Percentiles rank a stretch among this genome's conserved stretches.
Conservation (phyloP, 2,329 filamentous ascomycete genomes). For the Cordyceps cicadae region DNA sequence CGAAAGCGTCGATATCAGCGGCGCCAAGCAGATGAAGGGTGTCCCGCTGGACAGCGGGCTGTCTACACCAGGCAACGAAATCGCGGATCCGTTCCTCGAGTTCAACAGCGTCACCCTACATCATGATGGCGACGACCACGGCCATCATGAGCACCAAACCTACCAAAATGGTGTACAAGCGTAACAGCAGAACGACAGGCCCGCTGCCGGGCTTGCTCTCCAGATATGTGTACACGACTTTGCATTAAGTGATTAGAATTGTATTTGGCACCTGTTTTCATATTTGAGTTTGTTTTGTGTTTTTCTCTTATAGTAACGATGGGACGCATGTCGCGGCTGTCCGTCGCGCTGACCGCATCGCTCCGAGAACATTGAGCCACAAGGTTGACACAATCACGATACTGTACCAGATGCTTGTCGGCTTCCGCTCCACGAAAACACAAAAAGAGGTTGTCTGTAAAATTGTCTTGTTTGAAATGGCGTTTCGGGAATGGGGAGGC, state of each 20-base stretch:
- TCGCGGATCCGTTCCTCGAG: constrained; percentile 88
- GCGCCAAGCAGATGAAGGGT: constrained; percentile 53
- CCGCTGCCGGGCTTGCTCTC: constrained; percentile 13
- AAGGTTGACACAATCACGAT: background rate
- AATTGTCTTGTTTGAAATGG: constrained; percentile 19
- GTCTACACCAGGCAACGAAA: constrained; percentile 73
- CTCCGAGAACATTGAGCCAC: background rate
- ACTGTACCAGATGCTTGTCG: background rate
- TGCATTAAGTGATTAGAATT: constrained; percentile 8
- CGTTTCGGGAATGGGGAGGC: constrained; percentile 25
- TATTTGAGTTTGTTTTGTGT: constrained; percentile 5
- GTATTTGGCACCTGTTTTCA: background rate
- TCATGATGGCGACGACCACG: constrained; percentile 79
- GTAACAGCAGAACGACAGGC: constrained; percentile 4
- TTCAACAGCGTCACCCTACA: constrained; percentile 98
- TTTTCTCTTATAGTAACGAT: background rate
- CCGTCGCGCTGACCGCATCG: background rate
- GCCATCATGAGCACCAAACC: constrained; percentile 22
- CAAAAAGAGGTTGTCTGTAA: constrained; percentile 17
- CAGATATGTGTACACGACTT: constrained; percentile 10
- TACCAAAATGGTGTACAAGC: constrained; percentile 16
- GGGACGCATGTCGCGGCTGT: background rate
- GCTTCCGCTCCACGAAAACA: background rate
- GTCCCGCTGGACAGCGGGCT: constrained; percentile 81
- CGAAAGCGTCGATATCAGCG: constrained; percentile 79